Evolutionary conservation across 2,329 filamentous ascomycete genomes (phyloP).

Genomic region (Stemphylium beticola): DNA sequence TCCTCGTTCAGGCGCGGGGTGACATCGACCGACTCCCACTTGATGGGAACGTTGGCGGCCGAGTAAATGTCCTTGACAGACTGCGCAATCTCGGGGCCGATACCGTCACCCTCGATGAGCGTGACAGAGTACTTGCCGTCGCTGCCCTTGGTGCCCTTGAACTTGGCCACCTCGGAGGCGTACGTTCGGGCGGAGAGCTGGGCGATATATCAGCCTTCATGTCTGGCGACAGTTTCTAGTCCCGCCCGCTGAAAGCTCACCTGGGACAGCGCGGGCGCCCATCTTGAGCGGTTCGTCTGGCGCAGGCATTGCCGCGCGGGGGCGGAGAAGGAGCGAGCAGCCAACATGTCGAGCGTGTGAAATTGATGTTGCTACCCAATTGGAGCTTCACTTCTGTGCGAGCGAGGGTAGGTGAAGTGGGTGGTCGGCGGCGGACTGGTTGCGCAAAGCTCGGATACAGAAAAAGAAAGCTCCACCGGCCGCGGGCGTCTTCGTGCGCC

Average conservation of each 20-base stretch:
- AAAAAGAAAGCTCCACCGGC: constrained; percentile 41
- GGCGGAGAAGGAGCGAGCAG: constrained; percentile 76
- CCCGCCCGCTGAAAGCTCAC: constrained; percentile 53
- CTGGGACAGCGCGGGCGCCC: constrained; percentile 60
- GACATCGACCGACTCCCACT: constrained; percentile 97
- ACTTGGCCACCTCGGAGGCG: constrained; percentile 80
- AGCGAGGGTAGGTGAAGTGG: constrained; percentile 33
- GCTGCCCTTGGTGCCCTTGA: constrained; percentile 86
- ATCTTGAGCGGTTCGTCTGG: constrained; percentile 60
- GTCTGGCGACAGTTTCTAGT: not conserved
- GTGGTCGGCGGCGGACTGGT: constrained; percentile 28
- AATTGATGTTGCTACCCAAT: constrained; percentile 35
- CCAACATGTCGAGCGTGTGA: constrained; percentile 72
- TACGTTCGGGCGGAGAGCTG: constrained; percentile 55
- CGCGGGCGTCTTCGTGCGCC: constrained; percentile 16
- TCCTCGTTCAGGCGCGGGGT: constrained; percentile 92
- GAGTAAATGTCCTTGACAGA: constrained; percentile 99
- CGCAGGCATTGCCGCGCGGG: constrained; percentile 82
- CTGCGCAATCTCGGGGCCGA: constrained; percentile 96
- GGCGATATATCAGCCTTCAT: constrained; percentile 3
- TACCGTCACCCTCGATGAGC: constrained; percentile 98
- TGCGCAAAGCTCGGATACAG: constrained; percentile 34
- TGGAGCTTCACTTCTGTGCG: constrained; percentile 42
- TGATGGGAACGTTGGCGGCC: constrained; percentile 92
- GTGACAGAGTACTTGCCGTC: constrained; percentile 95